Conservation (phyloP, 2,329 filamentous ascomycete species). For the Sclerotinia sclerotiorum region DNA sequence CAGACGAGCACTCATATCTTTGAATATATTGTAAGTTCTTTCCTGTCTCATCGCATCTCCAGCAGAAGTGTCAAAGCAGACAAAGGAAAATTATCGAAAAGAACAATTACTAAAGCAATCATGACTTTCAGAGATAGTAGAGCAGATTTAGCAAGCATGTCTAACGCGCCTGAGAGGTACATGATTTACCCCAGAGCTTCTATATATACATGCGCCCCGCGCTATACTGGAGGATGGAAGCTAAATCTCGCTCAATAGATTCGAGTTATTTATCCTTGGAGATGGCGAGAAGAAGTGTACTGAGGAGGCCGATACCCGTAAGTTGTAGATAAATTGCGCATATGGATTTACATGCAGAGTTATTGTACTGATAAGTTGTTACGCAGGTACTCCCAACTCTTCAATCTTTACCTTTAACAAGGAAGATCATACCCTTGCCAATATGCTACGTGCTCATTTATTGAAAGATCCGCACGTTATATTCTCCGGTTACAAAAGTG, state of each 20-base stretch:
- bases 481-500: constrained; percentile 90
- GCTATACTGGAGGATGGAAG: background rate
- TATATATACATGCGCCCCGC: background rate
- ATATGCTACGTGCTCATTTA: constrained; percentile 82
- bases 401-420: constrained; percentile 94
- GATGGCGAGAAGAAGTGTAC: constrained; percentile 94
- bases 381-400: constrained; percentile 83
- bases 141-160: constrained; percentile 6
- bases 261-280: constrained; percentile 86
- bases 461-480: constrained; percentile 79
- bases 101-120: constrained; percentile 16
- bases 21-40: constrained; percentile 2
- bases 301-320: constrained; percentile 85
- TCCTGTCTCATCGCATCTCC: background rate
- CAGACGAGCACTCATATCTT: background rate
- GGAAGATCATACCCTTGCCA: constrained; percentile 94
- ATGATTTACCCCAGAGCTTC: background rate
- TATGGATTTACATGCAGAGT: background rate
- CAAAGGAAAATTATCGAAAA: constrained; percentile 11
- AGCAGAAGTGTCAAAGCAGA: background rate
- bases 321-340: constrained; percentile 41
- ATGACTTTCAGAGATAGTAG: background rate
- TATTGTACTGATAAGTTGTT: constrained; percentile 12
- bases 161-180: constrained; percentile 25
- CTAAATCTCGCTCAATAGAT: constrained; percentile 53